A percentile compares a stretch with the other conserved stretches of the same genome.
Evolutionary conservation across 2,329 filamentous ascomycete genomes (phyloP).

Genomic region (Diplodia scrobiculata): DNA sequence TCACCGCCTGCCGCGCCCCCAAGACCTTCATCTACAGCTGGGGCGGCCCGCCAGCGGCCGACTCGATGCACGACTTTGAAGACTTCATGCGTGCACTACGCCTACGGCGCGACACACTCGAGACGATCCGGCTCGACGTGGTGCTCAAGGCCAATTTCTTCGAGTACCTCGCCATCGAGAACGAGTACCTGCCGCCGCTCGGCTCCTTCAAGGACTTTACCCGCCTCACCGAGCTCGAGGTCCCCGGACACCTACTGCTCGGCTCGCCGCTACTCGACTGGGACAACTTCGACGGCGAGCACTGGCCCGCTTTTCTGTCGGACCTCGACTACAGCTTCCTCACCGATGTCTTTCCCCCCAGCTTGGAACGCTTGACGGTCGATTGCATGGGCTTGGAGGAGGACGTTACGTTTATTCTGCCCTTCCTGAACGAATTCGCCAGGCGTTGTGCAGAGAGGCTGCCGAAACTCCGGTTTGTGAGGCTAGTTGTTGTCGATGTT

Average conservation of each 20-base stretch:
- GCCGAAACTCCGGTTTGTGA: constrained; percentile 1
- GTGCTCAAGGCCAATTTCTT: constrained; percentile 22
- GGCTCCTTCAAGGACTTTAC: constrained; percentile 13
- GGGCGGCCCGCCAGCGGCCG: constrained; percentile 3
- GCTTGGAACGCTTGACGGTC: background rate
- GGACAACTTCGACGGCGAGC: constrained; percentile 16
- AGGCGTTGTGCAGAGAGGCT: background rate
- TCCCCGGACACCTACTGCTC: constrained; percentile 14
- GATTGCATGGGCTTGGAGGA: constrained; percentile 20
- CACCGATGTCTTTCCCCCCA: constrained; percentile 3
- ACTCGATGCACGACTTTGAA: background rate
- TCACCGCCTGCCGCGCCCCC: constrained; percentile 1
- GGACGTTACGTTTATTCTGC: constrained; percentile 11
- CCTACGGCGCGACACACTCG: background rate
- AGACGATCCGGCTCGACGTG: constrained; percentile 11
- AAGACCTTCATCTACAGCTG: constrained; percentile 24
- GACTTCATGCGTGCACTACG: constrained; percentile 7
- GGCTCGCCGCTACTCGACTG: constrained; percentile 20
- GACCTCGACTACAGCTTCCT: background rate
- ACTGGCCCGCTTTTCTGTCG: background rate
- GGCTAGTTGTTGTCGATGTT: constrained; percentile 8
- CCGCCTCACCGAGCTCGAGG: constrained; percentile 1
- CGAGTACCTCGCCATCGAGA: constrained; percentile 12
- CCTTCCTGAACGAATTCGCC: background rate
- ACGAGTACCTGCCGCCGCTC: constrained; percentile 13